These are phyloP conservation scores for Vigna angularis DNA, from an alignment of 306 rosid species.

Conservation along the genomic window DNA sequence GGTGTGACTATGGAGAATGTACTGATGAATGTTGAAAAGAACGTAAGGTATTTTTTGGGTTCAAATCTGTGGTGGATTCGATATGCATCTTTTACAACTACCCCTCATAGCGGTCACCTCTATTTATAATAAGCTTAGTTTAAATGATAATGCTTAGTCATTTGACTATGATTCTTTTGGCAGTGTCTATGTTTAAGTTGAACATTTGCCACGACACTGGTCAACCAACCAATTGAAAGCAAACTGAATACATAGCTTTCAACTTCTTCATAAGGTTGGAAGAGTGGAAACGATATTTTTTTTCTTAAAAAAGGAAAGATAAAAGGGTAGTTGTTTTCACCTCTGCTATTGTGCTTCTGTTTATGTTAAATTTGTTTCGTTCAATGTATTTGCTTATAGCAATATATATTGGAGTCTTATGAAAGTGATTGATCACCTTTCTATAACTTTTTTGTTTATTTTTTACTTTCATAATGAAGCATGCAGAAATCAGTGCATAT, in stretches of 20 bases:
- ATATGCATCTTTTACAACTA: background rate
- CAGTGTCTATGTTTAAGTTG: background rate
- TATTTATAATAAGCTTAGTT: background rate
- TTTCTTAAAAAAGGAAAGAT: background rate
- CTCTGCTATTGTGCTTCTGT: background rate
- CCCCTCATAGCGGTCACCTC: background rate
- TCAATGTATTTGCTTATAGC: background rate
- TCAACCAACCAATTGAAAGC: slow-evolving; percentile 4
- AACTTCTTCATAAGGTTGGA: slow-evolving; percentile 1
- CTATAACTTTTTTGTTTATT: background rate
- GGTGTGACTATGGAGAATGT: slow-evolving; percentile 6
- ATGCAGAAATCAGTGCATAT: background rate
- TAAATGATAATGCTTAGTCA: background rate
- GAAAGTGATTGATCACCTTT: background rate
- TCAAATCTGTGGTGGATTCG: background rate
- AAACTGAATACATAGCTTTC: background rate
- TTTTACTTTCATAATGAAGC: background rate
- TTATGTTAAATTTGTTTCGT: background rate
- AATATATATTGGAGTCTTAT: background rate
- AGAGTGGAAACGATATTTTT: background rate
- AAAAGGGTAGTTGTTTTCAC: background rate
- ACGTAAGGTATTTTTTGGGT: background rate
- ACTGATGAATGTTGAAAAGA: slow-evolving; percentile 26
- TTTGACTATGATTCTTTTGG: slow-evolving; percentile 6
- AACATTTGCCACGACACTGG: background rate